Conservation (phyloP, 2,329 filamentous ascomycete species). For the Domatiomyces globalis region DNA sequence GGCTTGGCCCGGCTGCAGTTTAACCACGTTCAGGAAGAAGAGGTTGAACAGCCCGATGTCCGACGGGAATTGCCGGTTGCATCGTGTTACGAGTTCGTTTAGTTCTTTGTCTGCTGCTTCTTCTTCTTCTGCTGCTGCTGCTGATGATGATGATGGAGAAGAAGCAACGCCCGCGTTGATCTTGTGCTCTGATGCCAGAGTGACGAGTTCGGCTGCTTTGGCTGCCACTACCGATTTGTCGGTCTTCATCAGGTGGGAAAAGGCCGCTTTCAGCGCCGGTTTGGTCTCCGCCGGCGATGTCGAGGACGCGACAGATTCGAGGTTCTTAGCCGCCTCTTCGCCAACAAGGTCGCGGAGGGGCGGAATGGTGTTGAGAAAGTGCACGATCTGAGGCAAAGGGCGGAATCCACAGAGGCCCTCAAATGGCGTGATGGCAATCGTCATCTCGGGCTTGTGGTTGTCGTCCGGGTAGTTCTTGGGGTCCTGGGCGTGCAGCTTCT, state of each 20-base stretch:
- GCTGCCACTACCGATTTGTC: slow-evolving; percentile 50
- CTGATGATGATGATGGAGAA: too few relatives aligned
- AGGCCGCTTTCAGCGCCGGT: slow-evolving; percentile 58
- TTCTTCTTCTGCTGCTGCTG: too few relatives aligned
- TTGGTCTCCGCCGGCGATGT: slow-evolving; percentile 54
- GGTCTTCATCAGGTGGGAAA: slow-evolving; percentile 68
- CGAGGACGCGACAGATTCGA: slow-evolving; percentile 40
- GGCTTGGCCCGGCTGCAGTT: slow-evolving; percentile 73
- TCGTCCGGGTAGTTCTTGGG: slow-evolving; percentile 95
- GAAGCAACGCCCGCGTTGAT: slow-evolving; percentile 8
- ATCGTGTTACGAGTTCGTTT: slow-evolving; percentile 59
- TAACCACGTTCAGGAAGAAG: slow-evolving; percentile 95
- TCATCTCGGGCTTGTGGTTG: slow-evolving; percentile 99
- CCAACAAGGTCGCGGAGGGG: slow-evolving; percentile 54
- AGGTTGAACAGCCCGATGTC: slow-evolving; percentile 91
- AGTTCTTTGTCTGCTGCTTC: slow-evolving; percentile 50
- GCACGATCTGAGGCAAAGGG: slow-evolving; percentile 68
- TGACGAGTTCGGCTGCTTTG: slow-evolving; percentile 55
- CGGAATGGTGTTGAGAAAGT: slow-evolving; percentile 59
- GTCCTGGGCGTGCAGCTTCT: slow-evolving; percentile 71
- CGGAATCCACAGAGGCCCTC: slow-evolving; percentile 94
- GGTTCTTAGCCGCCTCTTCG: slow-evolving; percentile 45
- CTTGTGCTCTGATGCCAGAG: slow-evolving; percentile 42
- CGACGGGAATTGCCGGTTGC: slow-evolving; percentile 70
- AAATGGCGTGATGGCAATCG: slow-evolving; percentile 90